phyloP scores from a whole-genome alignment of 176 grass and related monocot genomes.

The Aegilops longissima region DNA sequence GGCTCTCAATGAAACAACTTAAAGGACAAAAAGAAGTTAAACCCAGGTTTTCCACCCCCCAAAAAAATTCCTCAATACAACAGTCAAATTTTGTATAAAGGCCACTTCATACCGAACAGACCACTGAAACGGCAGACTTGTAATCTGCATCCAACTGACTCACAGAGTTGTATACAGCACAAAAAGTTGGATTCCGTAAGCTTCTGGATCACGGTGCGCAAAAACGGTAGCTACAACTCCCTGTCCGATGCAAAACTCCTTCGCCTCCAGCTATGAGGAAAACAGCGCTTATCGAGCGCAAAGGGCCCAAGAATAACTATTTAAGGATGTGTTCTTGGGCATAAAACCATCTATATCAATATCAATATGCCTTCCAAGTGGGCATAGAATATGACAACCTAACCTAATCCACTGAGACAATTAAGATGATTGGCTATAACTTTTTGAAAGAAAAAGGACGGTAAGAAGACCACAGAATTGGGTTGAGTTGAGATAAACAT shows the following conservation, averaged over 20 bases:
- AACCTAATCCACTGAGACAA: slow-evolving; percentile 47
- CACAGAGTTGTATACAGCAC: not conserved
- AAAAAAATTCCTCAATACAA: slow-evolving; percentile 2
- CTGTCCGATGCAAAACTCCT: not conserved
- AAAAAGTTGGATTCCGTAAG: not conserved
- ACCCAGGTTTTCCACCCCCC: not conserved
- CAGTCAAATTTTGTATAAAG: not conserved
- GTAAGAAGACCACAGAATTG: slow-evolving; percentile 15
- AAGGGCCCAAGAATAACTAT: not conserved
- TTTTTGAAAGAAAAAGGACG: slow-evolving; percentile 31
- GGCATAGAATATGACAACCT: slow-evolving; percentile 46
- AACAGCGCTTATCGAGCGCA: not conserved
- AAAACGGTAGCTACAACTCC: slow-evolving; percentile 22
- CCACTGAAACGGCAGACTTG: slow-evolving; percentile 3
- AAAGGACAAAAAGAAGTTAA: not conserved
- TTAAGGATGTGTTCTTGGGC: slow-evolving; percentile 27
- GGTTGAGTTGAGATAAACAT: slow-evolving; percentile 46
- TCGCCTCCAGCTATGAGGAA: not conserved
- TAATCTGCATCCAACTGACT: slow-evolving; percentile 24
- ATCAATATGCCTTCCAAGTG: slow-evolving; percentile 37
- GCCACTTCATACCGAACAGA: slow-evolving; percentile 4
- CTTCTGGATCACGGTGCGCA: not conserved
- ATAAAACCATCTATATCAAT: slow-evolving; percentile 36
- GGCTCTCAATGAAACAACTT: slow-evolving; percentile 15
- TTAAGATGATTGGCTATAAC: slow-evolving; percentile 29